A percentile compares a stretch with the other conserved stretches of the same genome.
Evolutionary conservation across 352 stramenopile species (phyloP).

Genomic region (Pythium utonaiense): DNA sequence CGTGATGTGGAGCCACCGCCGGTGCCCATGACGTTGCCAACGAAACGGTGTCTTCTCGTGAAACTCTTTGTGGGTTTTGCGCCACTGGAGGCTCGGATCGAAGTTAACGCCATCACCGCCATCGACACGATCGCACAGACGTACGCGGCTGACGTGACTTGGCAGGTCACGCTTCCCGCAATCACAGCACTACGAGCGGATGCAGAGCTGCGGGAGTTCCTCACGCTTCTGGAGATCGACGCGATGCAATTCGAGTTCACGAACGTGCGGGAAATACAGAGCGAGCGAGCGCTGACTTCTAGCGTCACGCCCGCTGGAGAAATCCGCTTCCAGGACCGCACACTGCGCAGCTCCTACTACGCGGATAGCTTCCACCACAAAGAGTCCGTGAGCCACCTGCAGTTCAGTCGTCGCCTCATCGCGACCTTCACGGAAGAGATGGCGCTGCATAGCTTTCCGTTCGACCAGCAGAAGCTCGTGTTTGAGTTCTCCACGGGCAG

Average conservation of each 20-base stretch:
- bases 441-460: slow-evolving; percentile 50
- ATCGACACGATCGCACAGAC: slow-evolving; percentile 31
- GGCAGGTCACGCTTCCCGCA: slow-evolving; percentile 23
- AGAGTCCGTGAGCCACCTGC: slow-evolving; percentile 24
- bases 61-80: slow-evolving; percentile 25
- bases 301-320: slow-evolving; percentile 6
- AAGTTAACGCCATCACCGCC: slow-evolving; percentile 26
- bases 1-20: slow-evolving; percentile 34
- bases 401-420: slow-evolving; percentile 36
- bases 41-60: slow-evolving; percentile 9
- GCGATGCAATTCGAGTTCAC: slow-evolving; percentile 28
- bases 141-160: slow-evolving; percentile 33
- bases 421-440: slow-evolving; percentile 56
- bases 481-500: slow-evolving; percentile 25
- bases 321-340: slow-evolving; percentile 5
- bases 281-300: slow-evolving; percentile 12
- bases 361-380: no score
- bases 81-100: slow-evolving; percentile 22
- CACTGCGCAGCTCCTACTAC: no score
- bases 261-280: slow-evolving; percentile 24
- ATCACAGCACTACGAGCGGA: slow-evolving; percentile 32
- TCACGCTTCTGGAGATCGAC: slow-evolving; percentile 31
- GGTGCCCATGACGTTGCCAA: not conserved
- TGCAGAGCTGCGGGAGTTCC: slow-evolving; percentile 25
- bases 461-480: slow-evolving; percentile 55